Percentiles rank a stretch among this genome's conserved stretches.
These are phyloP conservation scores for Corylus heterophylla DNA, from an alignment of 306 rosid species.

Conservation along the genomic window DNA sequence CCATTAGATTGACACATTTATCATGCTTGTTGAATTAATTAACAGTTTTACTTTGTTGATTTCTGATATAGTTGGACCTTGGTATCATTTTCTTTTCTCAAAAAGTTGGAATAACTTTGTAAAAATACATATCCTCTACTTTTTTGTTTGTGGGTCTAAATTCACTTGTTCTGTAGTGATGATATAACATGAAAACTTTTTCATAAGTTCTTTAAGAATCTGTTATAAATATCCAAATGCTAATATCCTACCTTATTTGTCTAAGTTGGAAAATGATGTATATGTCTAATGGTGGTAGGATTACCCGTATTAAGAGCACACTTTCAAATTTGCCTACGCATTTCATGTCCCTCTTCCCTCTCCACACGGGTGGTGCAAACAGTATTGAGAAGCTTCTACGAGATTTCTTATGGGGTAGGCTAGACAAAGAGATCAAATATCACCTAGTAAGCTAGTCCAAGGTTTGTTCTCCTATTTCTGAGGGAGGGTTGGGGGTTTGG, in stretches of 20 bases:
- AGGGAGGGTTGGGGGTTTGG: too few relatives aligned
- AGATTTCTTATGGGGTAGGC: too few relatives aligned
- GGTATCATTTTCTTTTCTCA: not conserved
- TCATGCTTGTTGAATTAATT: slow-evolving; percentile 5
- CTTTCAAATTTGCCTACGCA: too few relatives aligned
- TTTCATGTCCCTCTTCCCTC: too few relatives aligned
- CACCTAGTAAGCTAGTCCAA: too few relatives aligned
- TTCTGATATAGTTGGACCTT: slow-evolving; percentile 6
- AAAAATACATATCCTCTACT: not conserved
- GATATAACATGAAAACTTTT: not conserved
- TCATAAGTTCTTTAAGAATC: not conserved
- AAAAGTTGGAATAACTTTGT: slow-evolving; percentile 11
- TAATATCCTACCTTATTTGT: not conserved
- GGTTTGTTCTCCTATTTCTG: too few relatives aligned
- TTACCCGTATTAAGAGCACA: too few relatives aligned
- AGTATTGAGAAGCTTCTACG: too few relatives aligned
- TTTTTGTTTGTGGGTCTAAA: slow-evolving; percentile 15
- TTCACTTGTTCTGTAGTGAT: not conserved
- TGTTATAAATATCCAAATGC: not conserved
- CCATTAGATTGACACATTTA: not conserved
- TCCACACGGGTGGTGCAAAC: too few relatives aligned
- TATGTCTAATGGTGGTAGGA: too few relatives aligned
- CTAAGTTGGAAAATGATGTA: too few relatives aligned
- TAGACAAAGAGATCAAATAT: too few relatives aligned
- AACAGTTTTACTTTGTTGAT: not conserved